Evolutionary conservation across 2,329 filamentous ascomycete genomes (phyloP).

Genomic region (Monosporascus sp.): DNA sequence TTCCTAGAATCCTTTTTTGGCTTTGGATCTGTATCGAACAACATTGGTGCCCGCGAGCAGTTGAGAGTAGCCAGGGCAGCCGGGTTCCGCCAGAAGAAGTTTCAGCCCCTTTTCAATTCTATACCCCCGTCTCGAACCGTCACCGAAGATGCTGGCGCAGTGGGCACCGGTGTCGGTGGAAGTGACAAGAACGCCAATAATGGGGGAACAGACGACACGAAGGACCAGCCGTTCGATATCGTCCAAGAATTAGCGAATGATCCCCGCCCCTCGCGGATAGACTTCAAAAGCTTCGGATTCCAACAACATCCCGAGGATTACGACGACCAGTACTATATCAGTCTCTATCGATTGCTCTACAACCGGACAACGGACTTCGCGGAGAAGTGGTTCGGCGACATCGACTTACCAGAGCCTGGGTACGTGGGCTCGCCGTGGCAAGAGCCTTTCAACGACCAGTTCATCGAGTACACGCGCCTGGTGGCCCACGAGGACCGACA

Average conservation of each 20-base stretch:
- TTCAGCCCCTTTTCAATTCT: too few relatives aligned
- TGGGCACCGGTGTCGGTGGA: not conserved
- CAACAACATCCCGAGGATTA: slow-evolving; percentile 16
- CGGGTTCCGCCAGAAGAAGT: too few relatives aligned
- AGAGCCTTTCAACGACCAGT: slow-evolving; percentile 22
- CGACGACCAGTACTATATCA: slow-evolving; percentile 17
- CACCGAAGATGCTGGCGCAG: not conserved
- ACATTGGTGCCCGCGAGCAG: too few relatives aligned
- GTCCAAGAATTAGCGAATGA: slow-evolving; percentile 4
- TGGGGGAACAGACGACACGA: not conserved
- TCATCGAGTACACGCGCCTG: slow-evolving; percentile 28
- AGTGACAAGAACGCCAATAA: not conserved
- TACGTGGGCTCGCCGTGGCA: slow-evolving; percentile 17
- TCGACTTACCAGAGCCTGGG: slow-evolving; percentile 13
- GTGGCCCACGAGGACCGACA: slow-evolving; percentile 31
- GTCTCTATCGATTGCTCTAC: slow-evolving; percentile 24
- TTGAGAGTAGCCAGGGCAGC: too few relatives aligned
- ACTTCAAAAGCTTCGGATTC: slow-evolving; percentile 13
- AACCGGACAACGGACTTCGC: slow-evolving; percentile 16
- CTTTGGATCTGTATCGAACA: too few relatives aligned
- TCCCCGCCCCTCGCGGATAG: slow-evolving; percentile 16
- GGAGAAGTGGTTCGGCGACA: slow-evolving; percentile 21
- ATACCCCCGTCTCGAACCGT: too few relatives aligned
- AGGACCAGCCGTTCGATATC: not conserved
- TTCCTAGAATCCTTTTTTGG: too few relatives aligned